Evolutionary conservation across 768 basidiomycete genomes (phyloP).

Genomic region (Termitomyces sp.): DNA sequence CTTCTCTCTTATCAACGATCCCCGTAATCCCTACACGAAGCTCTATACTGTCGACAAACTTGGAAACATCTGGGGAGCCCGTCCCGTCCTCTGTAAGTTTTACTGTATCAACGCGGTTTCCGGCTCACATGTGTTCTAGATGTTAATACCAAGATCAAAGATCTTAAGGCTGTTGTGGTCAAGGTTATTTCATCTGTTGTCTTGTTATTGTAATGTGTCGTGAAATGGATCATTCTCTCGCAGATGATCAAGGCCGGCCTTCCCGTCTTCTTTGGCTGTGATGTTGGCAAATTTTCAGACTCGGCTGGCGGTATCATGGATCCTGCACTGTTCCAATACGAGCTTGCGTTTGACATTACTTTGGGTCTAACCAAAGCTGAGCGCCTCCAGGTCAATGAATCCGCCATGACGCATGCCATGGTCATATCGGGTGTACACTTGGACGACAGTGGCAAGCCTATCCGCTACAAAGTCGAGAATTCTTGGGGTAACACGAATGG

Average conservation of each 20-base stretch:
- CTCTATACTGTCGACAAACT: slow-evolving; percentile 91
- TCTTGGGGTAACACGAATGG: slow-evolving; percentile 80
- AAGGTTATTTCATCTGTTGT: slow-evolving; percentile 33
- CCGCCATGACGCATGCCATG: slow-evolving; percentile 94
- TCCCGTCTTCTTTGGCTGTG: slow-evolving; percentile 95
- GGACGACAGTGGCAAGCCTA: slow-evolving; percentile 63
- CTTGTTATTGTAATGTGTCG: not conserved
- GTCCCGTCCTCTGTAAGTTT: slow-evolving; percentile 74
- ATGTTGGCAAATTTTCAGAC: slow-evolving; percentile 86
- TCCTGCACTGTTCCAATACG: slow-evolving; percentile 73
- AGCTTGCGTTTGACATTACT: slow-evolving; percentile 82
- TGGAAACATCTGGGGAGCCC: slow-evolving; percentile 87
- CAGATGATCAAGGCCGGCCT: slow-evolving; percentile 80
- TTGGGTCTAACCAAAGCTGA: slow-evolving; percentile 82
- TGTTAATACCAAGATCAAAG: slow-evolving; percentile 81
- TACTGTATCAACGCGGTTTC: not conserved
- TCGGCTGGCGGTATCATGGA: slow-evolving; percentile 79
- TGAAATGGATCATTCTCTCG: not conserved
- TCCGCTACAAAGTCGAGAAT: slow-evolving; percentile 97
- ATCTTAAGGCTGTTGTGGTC: slow-evolving; percentile 78
- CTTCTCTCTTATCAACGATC: slow-evolving; percentile 95
- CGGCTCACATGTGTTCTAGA: slow-evolving; percentile 37
- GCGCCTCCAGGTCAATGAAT: slow-evolving; percentile 77
- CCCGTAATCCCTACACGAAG: slow-evolving; percentile 75
- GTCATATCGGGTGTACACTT: slow-evolving; percentile 92